phyloP scores from a whole-genome alignment of 2,329 filamentous ascomycete species.

The Nigrograna mackinnonii region DNA sequence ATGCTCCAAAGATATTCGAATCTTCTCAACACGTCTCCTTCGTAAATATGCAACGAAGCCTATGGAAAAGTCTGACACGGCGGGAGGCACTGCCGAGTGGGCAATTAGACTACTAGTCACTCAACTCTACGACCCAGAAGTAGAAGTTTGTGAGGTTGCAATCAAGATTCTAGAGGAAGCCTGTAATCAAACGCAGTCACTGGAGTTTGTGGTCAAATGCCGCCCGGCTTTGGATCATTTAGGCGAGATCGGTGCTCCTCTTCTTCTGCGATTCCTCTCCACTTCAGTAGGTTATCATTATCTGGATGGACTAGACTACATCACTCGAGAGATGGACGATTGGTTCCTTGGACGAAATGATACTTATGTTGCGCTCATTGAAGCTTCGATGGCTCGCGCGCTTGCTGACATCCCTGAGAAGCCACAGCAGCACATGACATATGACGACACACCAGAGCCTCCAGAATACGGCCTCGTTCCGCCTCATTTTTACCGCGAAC shows the following conservation, averaged over 20 bases:
- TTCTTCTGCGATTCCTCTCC: conserved; percentile 89
- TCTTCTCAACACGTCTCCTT: conserved; percentile 83
- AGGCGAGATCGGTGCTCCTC: conserved; percentile 92
- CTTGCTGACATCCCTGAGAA: conserved; percentile 68
- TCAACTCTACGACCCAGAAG: conserved; percentile 94
- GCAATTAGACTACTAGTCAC: conserved; percentile 97
- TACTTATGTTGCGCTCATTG: conserved; percentile 90
- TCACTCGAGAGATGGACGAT: conserved; percentile 99
- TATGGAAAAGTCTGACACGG: conserved; percentile 45
- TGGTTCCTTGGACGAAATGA: conserved; percentile 98
- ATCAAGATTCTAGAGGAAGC: conserved; percentile 98
- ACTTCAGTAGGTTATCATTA: conserved; percentile 98
- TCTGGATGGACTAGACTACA: conserved; percentile 94
- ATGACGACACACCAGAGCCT: conserved; percentile 51
- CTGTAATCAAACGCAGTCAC: conserved; percentile 86
- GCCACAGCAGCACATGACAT: conserved; percentile 49
- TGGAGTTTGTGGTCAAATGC: conserved; percentile 97
- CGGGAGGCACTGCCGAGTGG: conserved; percentile 82
- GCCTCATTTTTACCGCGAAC: conserved; percentile 96
- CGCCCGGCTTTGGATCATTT: conserved; percentile 92
- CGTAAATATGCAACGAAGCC: conserved; percentile 79
- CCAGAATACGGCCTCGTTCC: conserved; percentile 68
- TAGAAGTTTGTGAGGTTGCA: conserved; percentile 93
- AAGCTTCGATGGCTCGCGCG: conserved; percentile 89
- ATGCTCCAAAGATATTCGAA: conserved; percentile 87